Percentiles rank a stretch among this genome's conserved stretches.
Evolutionary conservation across 768 basidiomycete genomes (phyloP).

Genomic region (Strobilomyces echinocephalus): DNA sequence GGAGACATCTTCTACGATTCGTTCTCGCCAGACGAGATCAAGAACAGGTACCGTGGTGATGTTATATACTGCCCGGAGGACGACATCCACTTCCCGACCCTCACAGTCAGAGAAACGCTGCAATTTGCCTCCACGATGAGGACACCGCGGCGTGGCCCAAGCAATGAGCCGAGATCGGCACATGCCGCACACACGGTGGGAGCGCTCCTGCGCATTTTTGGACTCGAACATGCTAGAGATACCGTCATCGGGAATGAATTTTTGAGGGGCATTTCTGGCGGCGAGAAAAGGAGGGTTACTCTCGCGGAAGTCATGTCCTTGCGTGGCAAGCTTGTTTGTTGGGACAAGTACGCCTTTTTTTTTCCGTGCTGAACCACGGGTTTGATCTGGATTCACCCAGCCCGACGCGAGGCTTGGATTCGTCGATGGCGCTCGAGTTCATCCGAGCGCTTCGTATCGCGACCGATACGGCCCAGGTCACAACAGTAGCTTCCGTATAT

Average conservation of each 20-base stretch:
- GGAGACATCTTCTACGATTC: constrained; percentile 44
- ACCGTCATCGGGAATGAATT: not conserved
- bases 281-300: not conserved
- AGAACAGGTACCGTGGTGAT: constrained; percentile 43
- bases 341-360: constrained; percentile 91
- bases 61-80: constrained; percentile 37
- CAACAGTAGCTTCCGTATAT: constrained; percentile 77
- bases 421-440: constrained; percentile 71
- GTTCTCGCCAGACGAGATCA: constrained; percentile 41
- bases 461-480: constrained; percentile 49
- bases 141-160: constrained; percentile 31
- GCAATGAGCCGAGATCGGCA: constrained; percentile 15
- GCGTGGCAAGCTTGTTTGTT: constrained; percentile 57
- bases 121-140: constrained; percentile 50
- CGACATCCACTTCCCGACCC: constrained; percentile 22
- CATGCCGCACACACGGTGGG: constrained; percentile 34
- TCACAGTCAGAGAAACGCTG: constrained; percentile 46
- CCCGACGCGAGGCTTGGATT: constrained; percentile 60
- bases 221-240: constrained; percentile 56
- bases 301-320: constrained; percentile 67
- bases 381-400: no score
- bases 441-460: constrained; percentile 59
- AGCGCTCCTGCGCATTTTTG: constrained; percentile 64
- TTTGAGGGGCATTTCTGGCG: not conserved
- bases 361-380: no score